Percentiles rank a stretch among this genome's conserved stretches.
Conservation (phyloP, 2,329 filamentous ascomycete genomes). For the Aureobasidium musti region DNA sequence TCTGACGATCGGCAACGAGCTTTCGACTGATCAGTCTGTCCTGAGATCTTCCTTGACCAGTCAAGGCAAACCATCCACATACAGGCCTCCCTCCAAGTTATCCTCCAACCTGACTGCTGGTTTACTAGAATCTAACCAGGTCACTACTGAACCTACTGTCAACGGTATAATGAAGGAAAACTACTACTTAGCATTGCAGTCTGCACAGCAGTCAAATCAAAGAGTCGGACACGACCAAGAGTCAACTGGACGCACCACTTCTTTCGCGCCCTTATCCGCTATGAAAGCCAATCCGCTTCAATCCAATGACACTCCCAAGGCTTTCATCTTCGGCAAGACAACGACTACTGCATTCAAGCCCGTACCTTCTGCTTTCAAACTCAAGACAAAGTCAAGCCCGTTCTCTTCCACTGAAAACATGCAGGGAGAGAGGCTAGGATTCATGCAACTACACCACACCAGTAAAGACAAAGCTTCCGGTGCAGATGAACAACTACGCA, state of each 20-base stretch:
- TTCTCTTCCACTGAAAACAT: background rate
- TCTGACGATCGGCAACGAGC: background rate
- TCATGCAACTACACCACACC: slow-evolving; percentile 1
- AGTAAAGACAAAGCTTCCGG: slow-evolving; percentile 1
- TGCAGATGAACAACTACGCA: slow-evolving; percentile 18
- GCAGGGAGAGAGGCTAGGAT: background rate
- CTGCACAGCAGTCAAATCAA: no score
- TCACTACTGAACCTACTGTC: background rate
- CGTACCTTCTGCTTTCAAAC: background rate
- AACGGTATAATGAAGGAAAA: background rate
- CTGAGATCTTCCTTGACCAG: background rate
- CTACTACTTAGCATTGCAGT: background rate
- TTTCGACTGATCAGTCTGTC: background rate
- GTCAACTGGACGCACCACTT: background rate
- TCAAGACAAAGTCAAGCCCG: background rate
- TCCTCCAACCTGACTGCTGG: background rate
- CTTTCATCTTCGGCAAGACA: no score
- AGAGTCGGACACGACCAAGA: background rate
- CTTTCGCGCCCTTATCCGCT: background rate
- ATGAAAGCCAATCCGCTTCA: background rate
- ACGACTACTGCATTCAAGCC: background rate
- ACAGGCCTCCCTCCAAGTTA: background rate
- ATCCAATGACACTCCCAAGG: background rate
- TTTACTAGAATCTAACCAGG: background rate
- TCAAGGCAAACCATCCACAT: background rate